Evolutionary conservation across 176 grass and related monocot genomes (phyloP).

Genomic region (Phyllostachys edulis): DNA sequence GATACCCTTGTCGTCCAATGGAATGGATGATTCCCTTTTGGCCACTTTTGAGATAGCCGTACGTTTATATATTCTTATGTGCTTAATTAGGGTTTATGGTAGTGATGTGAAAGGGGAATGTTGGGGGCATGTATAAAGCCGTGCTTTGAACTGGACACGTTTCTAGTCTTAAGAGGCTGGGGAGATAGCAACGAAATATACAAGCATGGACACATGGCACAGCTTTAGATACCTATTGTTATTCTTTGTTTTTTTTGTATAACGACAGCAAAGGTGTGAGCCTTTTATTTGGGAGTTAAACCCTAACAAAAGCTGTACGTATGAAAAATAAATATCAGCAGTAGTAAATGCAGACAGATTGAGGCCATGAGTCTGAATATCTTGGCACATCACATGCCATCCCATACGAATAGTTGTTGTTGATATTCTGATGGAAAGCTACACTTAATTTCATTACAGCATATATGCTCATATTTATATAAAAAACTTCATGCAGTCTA

Average conservation of each 20-base stretch:
- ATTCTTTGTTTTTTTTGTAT: neutral
- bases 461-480: constrained; percentile 18
- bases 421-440: neutral
- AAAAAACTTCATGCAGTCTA: neutral
- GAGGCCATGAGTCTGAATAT: constrained; percentile 23
- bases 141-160: constrained; percentile 53
- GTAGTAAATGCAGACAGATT: constrained; percentile 16
- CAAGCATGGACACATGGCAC: constrained; percentile 28
- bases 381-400: neutral
- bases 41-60: constrained; percentile 43
- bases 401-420: neutral
- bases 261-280: constrained; percentile 14
- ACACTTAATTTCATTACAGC: neutral
- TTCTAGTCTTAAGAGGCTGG: constrained; percentile 42
- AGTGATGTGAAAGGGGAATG: constrained; percentile 50
- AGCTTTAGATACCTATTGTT: neutral
- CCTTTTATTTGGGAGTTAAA: constrained; percentile 21
- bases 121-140: constrained; percentile 27
- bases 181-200: constrained; percentile 15
- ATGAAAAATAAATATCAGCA: constrained; percentile 1
- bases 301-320: constrained; percentile 2
- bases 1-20: constrained; percentile 49
- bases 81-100: constrained; percentile 39
- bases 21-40: constrained; percentile 46
- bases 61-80: constrained; percentile 28